Conservation (phyloP, 2,329 filamentous ascomycete genomes). For the Colletotrichum scovillei region DNA sequence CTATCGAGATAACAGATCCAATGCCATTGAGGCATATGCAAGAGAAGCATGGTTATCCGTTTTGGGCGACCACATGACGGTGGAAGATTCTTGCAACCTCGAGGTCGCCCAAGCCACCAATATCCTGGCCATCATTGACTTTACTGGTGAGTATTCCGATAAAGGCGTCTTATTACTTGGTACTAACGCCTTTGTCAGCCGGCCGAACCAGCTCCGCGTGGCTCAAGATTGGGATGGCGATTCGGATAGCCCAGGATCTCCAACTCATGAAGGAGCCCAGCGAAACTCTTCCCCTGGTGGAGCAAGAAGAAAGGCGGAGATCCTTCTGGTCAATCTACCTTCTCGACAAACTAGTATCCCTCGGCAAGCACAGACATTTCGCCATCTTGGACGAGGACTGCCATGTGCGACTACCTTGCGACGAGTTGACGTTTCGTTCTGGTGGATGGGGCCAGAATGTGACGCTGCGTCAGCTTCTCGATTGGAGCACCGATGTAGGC, state of each 20-base stretch:
- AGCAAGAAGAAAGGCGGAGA: conserved; percentile 47
- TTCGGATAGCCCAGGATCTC: too few relatives aligned
- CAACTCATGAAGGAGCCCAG: conserved; percentile 46
- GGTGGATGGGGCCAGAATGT: background rate
- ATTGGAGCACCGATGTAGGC: background rate
- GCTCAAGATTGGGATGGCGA: too few relatives aligned
- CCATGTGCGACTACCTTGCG: conserved; percentile 44
- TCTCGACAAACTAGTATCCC: conserved; percentile 49
- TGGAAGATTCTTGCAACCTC: too few relatives aligned
- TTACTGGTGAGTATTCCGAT: too few relatives aligned
- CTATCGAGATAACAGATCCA: background rate
- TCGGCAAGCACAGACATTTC: conserved; percentile 46
- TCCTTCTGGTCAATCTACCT: conserved; percentile 53
- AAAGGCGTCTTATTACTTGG: too few relatives aligned
- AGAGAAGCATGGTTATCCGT: background rate
- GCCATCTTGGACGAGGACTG: conserved; percentile 48
- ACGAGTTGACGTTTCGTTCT: conserved; percentile 17
- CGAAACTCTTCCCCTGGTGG: conserved; percentile 32
- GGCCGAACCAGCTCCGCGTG: too few relatives aligned
- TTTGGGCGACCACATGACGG: background rate
- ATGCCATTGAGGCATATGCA: background rate
- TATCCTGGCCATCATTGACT: too few relatives aligned
- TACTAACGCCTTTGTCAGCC: too few relatives aligned
- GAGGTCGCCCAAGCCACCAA: too few relatives aligned
- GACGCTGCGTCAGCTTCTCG: background rate